Conservation (phyloP, 116 monocot genomes). For the Posidonia oceanica region DNA sequence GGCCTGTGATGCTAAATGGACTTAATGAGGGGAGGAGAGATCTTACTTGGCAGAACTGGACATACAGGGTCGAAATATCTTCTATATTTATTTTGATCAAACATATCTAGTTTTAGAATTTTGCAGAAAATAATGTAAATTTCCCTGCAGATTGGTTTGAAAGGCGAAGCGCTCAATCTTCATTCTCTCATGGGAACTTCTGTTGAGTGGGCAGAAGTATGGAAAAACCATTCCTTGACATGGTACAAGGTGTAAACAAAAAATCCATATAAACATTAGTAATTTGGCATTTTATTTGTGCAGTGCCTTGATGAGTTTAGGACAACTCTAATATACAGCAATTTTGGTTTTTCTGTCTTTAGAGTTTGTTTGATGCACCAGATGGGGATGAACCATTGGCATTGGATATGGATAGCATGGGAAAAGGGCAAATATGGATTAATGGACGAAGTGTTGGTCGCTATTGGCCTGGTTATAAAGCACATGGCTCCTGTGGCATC, state of each 20-base stretch:
- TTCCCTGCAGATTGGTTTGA: slow-evolving; percentile 48
- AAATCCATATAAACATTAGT: background rate
- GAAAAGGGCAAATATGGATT: slow-evolving; percentile 93
- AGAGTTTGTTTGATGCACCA: slow-evolving; percentile 83
- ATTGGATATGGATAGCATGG: slow-evolving; percentile 88
- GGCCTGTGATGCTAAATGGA: slow-evolving; percentile 73
- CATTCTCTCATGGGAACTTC: slow-evolving; percentile 42
- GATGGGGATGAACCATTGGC: slow-evolving; percentile 79
- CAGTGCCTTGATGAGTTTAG: too few relatives aligned
- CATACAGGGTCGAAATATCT: slow-evolving; percentile 38
- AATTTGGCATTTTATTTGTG: background rate
- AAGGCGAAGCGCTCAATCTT: slow-evolving; percentile 54
- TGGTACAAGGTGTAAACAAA: slow-evolving; percentile 67
- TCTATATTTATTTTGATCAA: background rate
- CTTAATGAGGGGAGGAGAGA: slow-evolving; percentile 82
- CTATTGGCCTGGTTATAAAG: slow-evolving; percentile 87
- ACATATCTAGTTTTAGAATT: background rate
- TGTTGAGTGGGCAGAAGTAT: slow-evolving; percentile 60
- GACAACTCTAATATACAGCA: too few relatives aligned
- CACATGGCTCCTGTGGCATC: slow-evolving; percentile 42
- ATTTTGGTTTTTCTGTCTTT: background rate
- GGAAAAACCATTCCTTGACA: slow-evolving; percentile 32
- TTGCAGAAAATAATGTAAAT: background rate
- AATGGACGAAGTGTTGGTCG: slow-evolving; percentile 89
- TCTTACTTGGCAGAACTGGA: slow-evolving; percentile 87